Base-by-base conservation (phyloP, 2,329 filamentous ascomycete species). In the Colletotrichum falcatum region DNA sequence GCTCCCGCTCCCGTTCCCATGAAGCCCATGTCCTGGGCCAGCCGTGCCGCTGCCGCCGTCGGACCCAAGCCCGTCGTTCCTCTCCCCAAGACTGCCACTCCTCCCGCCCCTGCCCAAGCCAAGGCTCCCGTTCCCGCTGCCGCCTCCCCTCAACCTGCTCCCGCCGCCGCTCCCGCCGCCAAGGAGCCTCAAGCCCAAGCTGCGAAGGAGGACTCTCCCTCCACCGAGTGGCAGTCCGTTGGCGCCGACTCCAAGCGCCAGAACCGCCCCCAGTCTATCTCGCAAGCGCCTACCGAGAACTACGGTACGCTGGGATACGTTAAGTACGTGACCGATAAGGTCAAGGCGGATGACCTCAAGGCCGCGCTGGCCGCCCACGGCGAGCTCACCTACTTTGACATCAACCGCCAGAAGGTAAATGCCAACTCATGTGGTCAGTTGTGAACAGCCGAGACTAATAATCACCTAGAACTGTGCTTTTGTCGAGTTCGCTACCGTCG, bases 311-410 rank as follows among this genome's bases (percentile, higher is more conserved):
- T 94, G 75, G 96, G 92, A 26, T 98, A 98, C 81, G 94, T 99
- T 81, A 97, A 97, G 86, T 97, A 95, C 76, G 95, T 98, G 60
- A 95, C 91, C 60, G 94, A 97, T 42, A 95, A 94, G 83, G 91
- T 99, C 62, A 89, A 93, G 78, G 88, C 90, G 18, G 88, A 90
- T 49, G 89, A 94, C 56, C 86, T 99, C 70, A 91, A 88, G 80
- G 86, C 87, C 63, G 87, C 89, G 64, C 85, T 99, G 61, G 86
- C 90, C 75, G 89, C 90, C 75, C 94, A 91, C 75, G 92, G 93
- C 73, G 88, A 91, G 77, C 81, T 95, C 67, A 85, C 86, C 65
- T 90, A 91, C 77, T 94, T 95, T 74, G 93, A 94, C 67, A 88
- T 95, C 76, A 94, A 93, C 82, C 90, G 92, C 71, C 83, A 88